A percentile compares a stretch with the other conserved stretches of the same genome.
Conservation (phyloP, 148 eudicot genomes). For the Pouteria glomerata region DNA sequence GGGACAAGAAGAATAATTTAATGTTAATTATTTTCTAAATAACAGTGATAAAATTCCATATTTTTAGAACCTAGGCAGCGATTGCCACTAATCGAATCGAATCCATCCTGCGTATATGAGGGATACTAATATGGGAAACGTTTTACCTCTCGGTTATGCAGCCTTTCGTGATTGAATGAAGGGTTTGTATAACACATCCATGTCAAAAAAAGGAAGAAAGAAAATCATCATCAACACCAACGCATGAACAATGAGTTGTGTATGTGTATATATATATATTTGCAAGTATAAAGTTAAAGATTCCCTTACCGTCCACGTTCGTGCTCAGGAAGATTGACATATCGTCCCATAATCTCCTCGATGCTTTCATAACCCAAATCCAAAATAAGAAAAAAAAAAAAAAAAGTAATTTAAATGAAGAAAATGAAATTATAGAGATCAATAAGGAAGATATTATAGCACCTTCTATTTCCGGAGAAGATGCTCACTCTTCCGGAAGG, state of each 20-base stretch:
- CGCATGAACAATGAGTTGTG: constrained; percentile 2
- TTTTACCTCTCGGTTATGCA: constrained; percentile 47
- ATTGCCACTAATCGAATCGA: too few species aligned
- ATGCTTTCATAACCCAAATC: constrained; percentile 21
- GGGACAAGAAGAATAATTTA: too few species aligned
- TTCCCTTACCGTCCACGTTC: constrained; percentile 43
- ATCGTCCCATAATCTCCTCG: constrained; percentile 46
- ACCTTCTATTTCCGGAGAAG: constrained; percentile 50
- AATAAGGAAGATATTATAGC: too few species aligned
- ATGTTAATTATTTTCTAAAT: too few species aligned
- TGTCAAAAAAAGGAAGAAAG: not conserved
- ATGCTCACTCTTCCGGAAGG: constrained; percentile 58
- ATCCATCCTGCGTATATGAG: too few species aligned
- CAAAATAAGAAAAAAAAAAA: not conserved
- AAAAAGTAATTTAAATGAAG: not conserved
- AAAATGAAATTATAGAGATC: not conserved
- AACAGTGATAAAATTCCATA: too few species aligned
- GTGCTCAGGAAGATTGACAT: constrained; percentile 47
- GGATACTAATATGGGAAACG: too few species aligned
- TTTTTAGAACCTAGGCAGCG: too few species aligned
- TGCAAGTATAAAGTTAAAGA: not conserved
- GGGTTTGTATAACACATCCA: not conserved
- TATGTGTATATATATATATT: not conserved
- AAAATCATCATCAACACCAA: not conserved
- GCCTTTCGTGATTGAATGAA: constrained; percentile 19